Conservation (phyloP, 345 rosid genomes). For the Abelmoschus esculentus region DNA sequence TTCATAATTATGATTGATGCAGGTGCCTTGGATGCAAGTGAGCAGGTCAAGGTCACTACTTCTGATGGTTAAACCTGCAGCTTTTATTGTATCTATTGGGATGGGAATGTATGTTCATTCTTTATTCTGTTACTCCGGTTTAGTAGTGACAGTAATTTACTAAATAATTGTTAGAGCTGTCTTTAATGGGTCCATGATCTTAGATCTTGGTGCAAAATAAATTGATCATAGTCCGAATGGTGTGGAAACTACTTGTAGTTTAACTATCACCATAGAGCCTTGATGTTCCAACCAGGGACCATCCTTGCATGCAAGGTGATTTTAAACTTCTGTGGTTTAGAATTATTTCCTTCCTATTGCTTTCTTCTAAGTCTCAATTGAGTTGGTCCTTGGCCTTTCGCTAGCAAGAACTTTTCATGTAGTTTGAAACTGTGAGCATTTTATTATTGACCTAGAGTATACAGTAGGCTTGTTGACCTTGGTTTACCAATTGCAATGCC, state of each 20-base stretch:
- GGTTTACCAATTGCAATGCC: background rate
- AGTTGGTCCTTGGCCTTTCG: background rate
- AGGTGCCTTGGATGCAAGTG: slow-evolving; percentile 97
- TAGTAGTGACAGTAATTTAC: background rate
- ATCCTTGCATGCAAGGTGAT: background rate
- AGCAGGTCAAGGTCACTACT: slow-evolving; percentile 82
- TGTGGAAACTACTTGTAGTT: background rate
- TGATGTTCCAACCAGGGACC: slow-evolving; percentile 4
- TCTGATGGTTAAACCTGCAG: slow-evolving; percentile 59
- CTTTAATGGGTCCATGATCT: background rate
- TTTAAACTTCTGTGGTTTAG: background rate
- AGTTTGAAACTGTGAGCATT: no score
- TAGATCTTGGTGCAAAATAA: background rate
- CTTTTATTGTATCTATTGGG: slow-evolving; percentile 66
- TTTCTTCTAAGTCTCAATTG: background rate
- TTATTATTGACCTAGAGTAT: no score
- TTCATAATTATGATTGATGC: background rate
- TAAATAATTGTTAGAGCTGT: background rate
- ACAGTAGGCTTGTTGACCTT: background rate
- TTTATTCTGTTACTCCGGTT: background rate
- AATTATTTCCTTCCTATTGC: background rate
- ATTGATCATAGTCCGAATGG: background rate
- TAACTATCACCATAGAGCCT: background rate
- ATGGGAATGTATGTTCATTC: slow-evolving; percentile 57
- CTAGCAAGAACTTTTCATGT: background rate